A percentile compares a stretch with the other conserved stretches of the same genome.
These are phyloP conservation scores for Capsicum chinense DNA, from an alignment of 257 asterid species.

Conservation along the genomic window DNA sequence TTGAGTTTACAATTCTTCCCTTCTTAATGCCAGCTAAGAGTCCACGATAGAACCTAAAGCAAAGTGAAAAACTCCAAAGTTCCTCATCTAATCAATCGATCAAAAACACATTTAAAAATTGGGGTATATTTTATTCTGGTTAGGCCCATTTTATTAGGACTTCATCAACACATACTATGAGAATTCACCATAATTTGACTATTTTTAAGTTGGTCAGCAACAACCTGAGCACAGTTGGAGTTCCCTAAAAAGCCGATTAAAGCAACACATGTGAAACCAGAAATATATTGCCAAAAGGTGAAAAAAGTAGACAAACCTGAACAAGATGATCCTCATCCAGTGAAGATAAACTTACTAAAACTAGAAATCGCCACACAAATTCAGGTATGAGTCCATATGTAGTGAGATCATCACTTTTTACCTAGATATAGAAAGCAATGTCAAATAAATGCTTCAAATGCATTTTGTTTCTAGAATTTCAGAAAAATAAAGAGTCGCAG, in stretches of 20 bases:
- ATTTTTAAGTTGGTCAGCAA: slow-evolving; percentile 18
- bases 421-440: slow-evolving; percentile 54
- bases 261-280: neutral
- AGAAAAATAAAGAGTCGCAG: neutral
- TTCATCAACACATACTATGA: slow-evolving; percentile 5
- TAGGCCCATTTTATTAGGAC: neutral
- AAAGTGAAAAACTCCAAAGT: neutral
- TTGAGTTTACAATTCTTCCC: neutral
- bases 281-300: neutral
- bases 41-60: neutral
- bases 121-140: neutral
- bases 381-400: slow-evolving; percentile 96
- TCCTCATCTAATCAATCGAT: neutral
- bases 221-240: neutral
- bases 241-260: neutral
- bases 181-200: slow-evolving; percentile 21
- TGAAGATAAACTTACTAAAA: slow-evolving; percentile 80
- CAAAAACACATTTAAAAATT: neutral
- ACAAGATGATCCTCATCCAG: slow-evolving; percentile 86
- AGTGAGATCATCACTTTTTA: slow-evolving; percentile 84
- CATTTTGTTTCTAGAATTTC: slow-evolving; percentile 24
- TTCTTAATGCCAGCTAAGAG: neutral
- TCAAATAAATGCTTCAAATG: slow-evolving; percentile 30
- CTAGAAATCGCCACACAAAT: slow-evolving; percentile 89
- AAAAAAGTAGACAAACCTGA: slow-evolving; percentile 58